These are phyloP conservation scores for Iberis pinnata DNA, from an alignment of 345 rosid species.

Conservation along the genomic window DNA sequence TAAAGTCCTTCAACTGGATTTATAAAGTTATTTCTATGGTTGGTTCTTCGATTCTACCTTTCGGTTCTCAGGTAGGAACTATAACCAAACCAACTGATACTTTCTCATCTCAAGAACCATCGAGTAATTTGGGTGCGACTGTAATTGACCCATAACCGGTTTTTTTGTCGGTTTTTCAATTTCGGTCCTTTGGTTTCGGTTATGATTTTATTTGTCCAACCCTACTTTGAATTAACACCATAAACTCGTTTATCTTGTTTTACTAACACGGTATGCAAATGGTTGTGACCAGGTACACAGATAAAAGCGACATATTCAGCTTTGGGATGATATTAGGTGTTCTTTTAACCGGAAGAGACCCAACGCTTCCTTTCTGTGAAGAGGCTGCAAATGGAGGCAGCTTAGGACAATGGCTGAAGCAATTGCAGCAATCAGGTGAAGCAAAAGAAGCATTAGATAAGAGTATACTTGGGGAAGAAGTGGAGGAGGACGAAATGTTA, in stretches of 20 bases:
- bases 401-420: conserved; percentile 73
- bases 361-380: conserved; percentile 50
- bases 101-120: too few species aligned
- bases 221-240: too few species aligned
- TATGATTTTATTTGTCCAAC: too few species aligned
- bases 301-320: conserved; percentile 85
- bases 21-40: too few species aligned
- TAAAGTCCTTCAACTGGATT: too few species aligned
- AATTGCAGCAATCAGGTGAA: conserved; percentile 82
- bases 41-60: too few species aligned
- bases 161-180: too few species aligned
- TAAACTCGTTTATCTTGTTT: background rate
- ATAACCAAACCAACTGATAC: too few species aligned
- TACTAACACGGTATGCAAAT: conserved; percentile 14
- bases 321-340: conserved; percentile 89
- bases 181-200: too few species aligned
- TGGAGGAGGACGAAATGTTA: conserved; percentile 92
- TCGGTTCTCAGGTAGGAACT: too few species aligned
- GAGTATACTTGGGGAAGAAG: conserved; percentile 82
- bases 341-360: conserved; percentile 77
- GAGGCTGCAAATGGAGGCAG: conserved; percentile 59
- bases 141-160: too few species aligned
- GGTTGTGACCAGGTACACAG: conserved; percentile 54
- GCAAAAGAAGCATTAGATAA: conserved; percentile 75
- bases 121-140: too few species aligned